These are phyloP conservation scores for Nephelium lappaceum DNA, from an alignment of 345 rosid genomes.

Conservation along the genomic window DNA sequence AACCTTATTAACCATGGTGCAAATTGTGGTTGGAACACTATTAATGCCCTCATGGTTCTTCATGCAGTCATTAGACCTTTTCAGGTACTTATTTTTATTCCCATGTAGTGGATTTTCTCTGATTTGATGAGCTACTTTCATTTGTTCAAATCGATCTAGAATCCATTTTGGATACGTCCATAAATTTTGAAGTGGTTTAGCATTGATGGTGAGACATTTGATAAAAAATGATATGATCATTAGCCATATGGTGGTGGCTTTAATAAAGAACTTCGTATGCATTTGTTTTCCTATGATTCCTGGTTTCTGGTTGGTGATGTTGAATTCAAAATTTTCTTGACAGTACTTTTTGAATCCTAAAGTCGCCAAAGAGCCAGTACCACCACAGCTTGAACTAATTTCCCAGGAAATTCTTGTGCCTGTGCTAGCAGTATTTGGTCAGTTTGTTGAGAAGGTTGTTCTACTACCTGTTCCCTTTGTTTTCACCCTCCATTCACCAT, in stretches of 20 bases:
- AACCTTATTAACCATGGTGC: slow-evolving; percentile 39
- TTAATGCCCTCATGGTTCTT: slow-evolving; percentile 63
- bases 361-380: slow-evolving; percentile 80
- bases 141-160: not conserved
- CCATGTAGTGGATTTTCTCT: not conserved
- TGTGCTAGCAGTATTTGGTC: slow-evolving; percentile 55
- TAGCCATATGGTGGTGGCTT: not conserved
- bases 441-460: slow-evolving; percentile 65
- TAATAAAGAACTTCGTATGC: not conserved
- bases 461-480: slow-evolving; percentile 19
- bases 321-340: slow-evolving; percentile 20
- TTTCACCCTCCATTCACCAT: not conserved
- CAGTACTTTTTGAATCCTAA: slow-evolving; percentile 88
- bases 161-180: not conserved
- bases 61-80: slow-evolving; percentile 78
- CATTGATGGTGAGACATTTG: not conserved
- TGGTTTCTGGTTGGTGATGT: slow-evolving; percentile 7
- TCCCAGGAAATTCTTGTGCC: slow-evolving; percentile 71
- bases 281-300: not conserved
- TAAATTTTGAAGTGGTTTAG: not conserved
- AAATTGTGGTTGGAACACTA: slow-evolving; percentile 51
- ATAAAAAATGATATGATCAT: not conserved
- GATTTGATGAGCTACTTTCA: not conserved
- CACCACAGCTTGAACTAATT: slow-evolving; percentile 71
- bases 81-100: slow-evolving; percentile 52